phyloP scores from a whole-genome alignment of 225 moss, liverwort and hornwort species.

The Thuidium tamariscinum region DNA sequence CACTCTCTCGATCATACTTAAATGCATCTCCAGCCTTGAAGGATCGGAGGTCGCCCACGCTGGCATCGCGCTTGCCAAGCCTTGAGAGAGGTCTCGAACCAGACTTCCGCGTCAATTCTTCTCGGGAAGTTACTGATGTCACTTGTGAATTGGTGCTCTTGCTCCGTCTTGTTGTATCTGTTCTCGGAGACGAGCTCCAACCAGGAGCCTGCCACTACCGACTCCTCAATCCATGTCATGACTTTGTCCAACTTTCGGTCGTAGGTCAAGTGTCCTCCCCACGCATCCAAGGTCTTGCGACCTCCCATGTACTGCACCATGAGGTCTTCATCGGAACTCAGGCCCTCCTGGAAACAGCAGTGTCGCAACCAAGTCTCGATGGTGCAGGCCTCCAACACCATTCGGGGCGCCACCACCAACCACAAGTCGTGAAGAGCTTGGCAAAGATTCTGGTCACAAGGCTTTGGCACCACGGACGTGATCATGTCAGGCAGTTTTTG shows the following conservation, averaged over 20 bases:
- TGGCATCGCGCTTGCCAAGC: background rate
- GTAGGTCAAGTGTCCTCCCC: background rate
- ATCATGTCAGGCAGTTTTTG: background rate
- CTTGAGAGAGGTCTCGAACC: background rate
- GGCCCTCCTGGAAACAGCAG: background rate
- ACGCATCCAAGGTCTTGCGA: too few species aligned
- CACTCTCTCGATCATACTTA: background rate
- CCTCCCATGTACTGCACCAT: background rate
- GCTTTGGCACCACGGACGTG: conserved; percentile 11
- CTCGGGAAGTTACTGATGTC: background rate
- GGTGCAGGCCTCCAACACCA: background rate
- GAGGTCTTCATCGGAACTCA: background rate
- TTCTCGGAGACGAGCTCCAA: background rate
- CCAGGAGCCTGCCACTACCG: background rate
- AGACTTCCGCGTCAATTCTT: background rate
- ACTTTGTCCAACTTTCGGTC: background rate
- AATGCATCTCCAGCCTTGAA: background rate
- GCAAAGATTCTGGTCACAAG: conserved; percentile 27
- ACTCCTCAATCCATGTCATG: background rate
- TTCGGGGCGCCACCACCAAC: conserved; percentile 10
- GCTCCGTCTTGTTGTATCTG: background rate
- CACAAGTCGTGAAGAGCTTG: conserved; percentile 20
- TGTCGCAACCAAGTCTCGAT: background rate
- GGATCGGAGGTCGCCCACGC: background rate
- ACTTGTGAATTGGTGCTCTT: background rate